Conservation (phyloP, 805 yeast genomes). For the Candida incommunis region DNA sequence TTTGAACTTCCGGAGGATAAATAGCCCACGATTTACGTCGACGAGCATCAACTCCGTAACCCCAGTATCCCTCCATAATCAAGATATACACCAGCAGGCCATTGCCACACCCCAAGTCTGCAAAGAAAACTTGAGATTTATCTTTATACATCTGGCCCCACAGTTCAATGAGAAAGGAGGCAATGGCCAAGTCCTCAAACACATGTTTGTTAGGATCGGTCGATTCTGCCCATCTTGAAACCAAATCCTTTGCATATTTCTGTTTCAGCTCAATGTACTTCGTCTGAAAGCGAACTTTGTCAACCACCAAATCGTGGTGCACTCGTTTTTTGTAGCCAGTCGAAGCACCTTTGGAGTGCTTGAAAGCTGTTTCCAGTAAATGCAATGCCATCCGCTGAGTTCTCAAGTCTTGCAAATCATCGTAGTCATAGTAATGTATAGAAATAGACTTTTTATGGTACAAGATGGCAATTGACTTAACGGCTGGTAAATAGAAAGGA, state of each 20-base stretch:
- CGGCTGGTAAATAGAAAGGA: conserved; percentile 87
- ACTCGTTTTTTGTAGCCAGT: conserved; percentile 81
- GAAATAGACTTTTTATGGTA: conserved; percentile 36
- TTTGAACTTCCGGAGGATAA: conserved; percentile 53
- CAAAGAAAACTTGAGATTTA: conserved; percentile 42
- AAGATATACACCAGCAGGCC: conserved; percentile 72
- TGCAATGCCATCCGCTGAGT: conserved; percentile 72
- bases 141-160: conserved; percentile 46
- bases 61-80: conserved; percentile 63
- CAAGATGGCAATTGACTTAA: conserved; percentile 60
- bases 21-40: conserved; percentile 75
- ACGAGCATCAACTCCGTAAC: conserved; percentile 83
- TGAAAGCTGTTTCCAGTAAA: conserved; percentile 61
- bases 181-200: conserved; percentile 90
- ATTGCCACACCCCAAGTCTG: conserved; percentile 93
- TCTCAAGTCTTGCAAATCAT: conserved; percentile 29
- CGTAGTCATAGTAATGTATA: conserved; percentile 62
- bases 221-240: conserved; percentile 79
- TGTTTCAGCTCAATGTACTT: conserved; percentile 68
- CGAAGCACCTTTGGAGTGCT: conserved; percentile 74
- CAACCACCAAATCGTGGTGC: conserved; percentile 73
- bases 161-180: conserved; percentile 79
- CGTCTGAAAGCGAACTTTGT: conserved; percentile 71
- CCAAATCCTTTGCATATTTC: conserved; percentile 60
- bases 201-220: conserved; percentile 95